A percentile compares a stretch with the other conserved stretches of the same genome.
phyloP scores from a whole-genome alignment of 768 basidiomycete genomes.

The Xerocomellus chrysenteron region DNA sequence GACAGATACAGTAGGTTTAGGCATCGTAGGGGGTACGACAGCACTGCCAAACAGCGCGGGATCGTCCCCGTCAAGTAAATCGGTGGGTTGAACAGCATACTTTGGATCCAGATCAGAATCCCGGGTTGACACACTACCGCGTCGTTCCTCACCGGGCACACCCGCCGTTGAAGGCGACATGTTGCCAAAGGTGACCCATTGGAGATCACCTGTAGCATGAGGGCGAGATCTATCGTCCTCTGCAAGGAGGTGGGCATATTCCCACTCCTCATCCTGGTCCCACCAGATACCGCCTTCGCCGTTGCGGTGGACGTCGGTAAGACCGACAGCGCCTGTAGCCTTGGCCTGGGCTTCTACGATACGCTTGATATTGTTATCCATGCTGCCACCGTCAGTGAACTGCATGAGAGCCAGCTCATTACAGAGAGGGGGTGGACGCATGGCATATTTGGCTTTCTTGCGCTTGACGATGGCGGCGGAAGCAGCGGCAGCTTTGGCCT shows the following conservation, averaged over 20 bases:
- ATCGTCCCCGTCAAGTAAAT: constrained; percentile 33
- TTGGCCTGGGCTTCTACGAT: constrained; percentile 57
- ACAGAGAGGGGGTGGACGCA: constrained; percentile 49
- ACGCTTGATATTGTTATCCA: constrained; percentile 53
- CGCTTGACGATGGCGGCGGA: constrained; percentile 41
- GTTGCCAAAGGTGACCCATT: constrained; percentile 45
- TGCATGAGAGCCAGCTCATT: constrained; percentile 72
- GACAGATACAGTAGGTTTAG: constrained; percentile 36
- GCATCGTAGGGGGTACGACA: constrained; percentile 22
- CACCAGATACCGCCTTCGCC: constrained; percentile 64
- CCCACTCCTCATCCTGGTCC: constrained; percentile 71
- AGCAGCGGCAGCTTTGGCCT: constrained; percentile 11
- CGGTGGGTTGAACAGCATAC: constrained; percentile 43
- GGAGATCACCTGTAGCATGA: constrained; percentile 31
- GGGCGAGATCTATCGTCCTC: constrained; percentile 32
- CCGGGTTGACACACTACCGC: constrained; percentile 48
- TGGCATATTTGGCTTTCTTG: constrained; percentile 53
- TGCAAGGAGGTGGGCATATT: constrained; percentile 60
- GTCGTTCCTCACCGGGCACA: constrained; percentile 33
- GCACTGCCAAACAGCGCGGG: constrained; percentile 34
- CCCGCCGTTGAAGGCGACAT: constrained; percentile 12
- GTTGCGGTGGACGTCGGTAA: constrained; percentile 59
- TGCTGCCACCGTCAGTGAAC: constrained; percentile 61
- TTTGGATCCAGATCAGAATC: constrained; percentile 55
- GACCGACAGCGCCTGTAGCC: constrained; percentile 35